Conservation (phyloP, 257 asterid genomes). For the Solanum virginianum region DNA sequence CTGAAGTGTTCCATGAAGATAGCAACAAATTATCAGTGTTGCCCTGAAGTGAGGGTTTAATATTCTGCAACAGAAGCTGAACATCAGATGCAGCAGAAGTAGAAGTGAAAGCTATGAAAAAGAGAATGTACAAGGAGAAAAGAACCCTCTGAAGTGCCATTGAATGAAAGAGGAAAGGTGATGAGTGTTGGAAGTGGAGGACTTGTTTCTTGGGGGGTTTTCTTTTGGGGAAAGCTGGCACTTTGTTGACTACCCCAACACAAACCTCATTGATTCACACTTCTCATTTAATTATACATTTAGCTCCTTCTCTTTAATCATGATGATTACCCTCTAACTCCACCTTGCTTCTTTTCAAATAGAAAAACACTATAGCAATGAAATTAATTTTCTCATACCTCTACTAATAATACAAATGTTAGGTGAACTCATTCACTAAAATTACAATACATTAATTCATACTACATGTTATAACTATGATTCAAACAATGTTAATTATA, state of each 20-base stretch:
- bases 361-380: background rate
- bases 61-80: slow-evolving; percentile 51
- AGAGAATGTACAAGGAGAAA: slow-evolving; percentile 13
- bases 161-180: slow-evolving; percentile 10
- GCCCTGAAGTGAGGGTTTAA: slow-evolving; percentile 72
- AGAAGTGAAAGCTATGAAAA: slow-evolving; percentile 5
- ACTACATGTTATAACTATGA: background rate
- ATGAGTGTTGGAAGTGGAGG: background rate
- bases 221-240: slow-evolving; percentile 55
- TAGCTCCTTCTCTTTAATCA: background rate
- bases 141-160: slow-evolving; percentile 47
- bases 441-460: background rate
- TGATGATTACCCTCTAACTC: background rate
- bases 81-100: slow-evolving; percentile 47
- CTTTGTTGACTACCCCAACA: slow-evolving; percentile 18
- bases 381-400: background rate
- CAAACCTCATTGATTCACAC: background rate
- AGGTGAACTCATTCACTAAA: background rate
- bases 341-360: background rate
- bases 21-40: slow-evolving; percentile 50
- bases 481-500: background rate
- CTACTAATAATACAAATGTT: background rate
- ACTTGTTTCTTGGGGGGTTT: slow-evolving; percentile 16
- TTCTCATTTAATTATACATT: background rate
- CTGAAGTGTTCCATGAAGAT: slow-evolving; percentile 69